Evolutionary conservation across 2,329 filamentous ascomycete genomes (phyloP), one percentile per base, ranked within the genome.

Genomic region (Septoria linicola): DNA sequence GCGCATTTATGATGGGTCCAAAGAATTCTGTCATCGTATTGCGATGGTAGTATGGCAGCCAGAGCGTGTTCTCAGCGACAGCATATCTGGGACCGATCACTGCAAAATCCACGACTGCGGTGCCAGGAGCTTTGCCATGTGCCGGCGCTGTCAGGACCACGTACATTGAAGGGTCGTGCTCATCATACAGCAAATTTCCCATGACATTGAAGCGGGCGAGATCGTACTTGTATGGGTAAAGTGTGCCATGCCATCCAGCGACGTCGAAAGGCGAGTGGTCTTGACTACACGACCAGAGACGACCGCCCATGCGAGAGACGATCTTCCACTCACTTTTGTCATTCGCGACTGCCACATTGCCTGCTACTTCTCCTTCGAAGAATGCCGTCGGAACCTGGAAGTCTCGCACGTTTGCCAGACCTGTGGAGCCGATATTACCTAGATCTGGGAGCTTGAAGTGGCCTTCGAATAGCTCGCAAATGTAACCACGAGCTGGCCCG

Each of bases 91-190:
- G 83, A 6, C 83, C 82, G 69, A 87, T 85, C 67, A 85, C 84
- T 2, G 88, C 85, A 11, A 96, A 74, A 64, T 97, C 96, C 58
- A 93, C 78, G 19, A 95, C 82, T 0, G 92, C 92, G 3, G 88
- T 88, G 67, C 95, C 84, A 68, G 93, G 96, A 1, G 89, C 89
- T 71, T 96, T 97, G 50, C 90, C 80, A 32, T 53, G 39, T 1
- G 50, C 39, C n/a, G 77, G 80, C 2, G 81, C 82, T 1, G 83
- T 80, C 14, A 86, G 74, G 2, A 87, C 84, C 1, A 82, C 81
- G 67, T 78, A 85, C 55, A 85, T 79, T 4, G 76, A 80, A 0
- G 83, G 83, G 57, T 86, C 83, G 4, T 80, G 80, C 57, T 86
- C 82, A 61, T 86, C 82, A 58, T 75, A 78, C 3, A 74, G 77